Conservation (phyloP, 352 stramenopile genomes). For the Phytophthora nicotianae region DNA sequence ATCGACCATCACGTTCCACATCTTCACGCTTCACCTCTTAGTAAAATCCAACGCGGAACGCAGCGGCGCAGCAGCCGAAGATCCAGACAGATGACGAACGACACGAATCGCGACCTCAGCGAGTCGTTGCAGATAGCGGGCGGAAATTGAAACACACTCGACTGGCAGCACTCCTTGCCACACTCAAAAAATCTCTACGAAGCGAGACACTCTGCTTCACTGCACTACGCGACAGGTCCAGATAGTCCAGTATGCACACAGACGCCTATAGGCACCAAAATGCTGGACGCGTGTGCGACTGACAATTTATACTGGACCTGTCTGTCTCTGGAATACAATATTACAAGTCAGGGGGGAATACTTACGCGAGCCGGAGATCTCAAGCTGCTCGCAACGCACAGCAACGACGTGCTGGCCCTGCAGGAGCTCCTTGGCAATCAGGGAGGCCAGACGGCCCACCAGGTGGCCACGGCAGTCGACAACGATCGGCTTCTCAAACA, state of each 20-base stretch:
- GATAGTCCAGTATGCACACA: constrained; percentile 1
- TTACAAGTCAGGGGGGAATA: constrained; percentile 16
- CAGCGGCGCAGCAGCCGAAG: constrained; percentile 12
- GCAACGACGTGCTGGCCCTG: constrained; percentile 98
- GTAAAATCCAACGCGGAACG: constrained; percentile 29
- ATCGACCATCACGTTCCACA: constrained; percentile 9
- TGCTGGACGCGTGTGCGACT: constrained; percentile 13
- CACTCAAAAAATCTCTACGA: constrained; percentile 31
- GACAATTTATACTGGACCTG: neutral
- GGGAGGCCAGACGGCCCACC: constrained; percentile 96
- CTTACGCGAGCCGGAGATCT: constrained; percentile 97
- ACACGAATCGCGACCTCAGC: constrained; percentile 4
- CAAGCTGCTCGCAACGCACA: constrained; percentile 98
- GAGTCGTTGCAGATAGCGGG: constrained; percentile 12
- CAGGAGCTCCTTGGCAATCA: constrained; percentile 99
- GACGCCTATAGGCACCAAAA: constrained; percentile 5
- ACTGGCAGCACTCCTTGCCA: constrained; percentile 26
- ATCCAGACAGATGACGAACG: constrained; percentile 4
- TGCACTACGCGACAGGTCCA: constrained; percentile 12
- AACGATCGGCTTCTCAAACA: constrained; percentile 96
- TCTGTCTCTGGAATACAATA: constrained; percentile 16
- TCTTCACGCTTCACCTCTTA: constrained; percentile 20
- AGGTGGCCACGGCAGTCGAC: constrained; percentile 99
- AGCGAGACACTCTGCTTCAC: constrained; percentile 32
- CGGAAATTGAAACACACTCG: constrained; percentile 23